These are phyloP conservation scores for Heteromeles arbutifolia DNA, from an alignment of 306 rosid genomes.

Conservation along the genomic window DNA sequence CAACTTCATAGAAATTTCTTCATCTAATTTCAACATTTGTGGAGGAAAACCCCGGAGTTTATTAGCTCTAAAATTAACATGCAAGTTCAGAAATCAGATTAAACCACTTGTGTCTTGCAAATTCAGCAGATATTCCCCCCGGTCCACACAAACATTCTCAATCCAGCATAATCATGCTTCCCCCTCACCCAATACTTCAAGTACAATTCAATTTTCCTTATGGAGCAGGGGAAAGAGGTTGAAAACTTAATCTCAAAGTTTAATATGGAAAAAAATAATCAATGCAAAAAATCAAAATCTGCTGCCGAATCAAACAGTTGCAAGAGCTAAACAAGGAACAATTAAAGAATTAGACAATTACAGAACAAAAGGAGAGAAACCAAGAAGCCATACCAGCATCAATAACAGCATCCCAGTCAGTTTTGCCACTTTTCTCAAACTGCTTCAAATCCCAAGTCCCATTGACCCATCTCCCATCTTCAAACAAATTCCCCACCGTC, in stretches of 20 bases:
- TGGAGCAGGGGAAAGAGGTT: not conserved
- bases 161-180: not conserved
- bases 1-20: not conserved
- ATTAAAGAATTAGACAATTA: not conserved
- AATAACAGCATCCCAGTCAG: slow-evolving; percentile 95
- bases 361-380: not conserved
- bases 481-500: slow-evolving; percentile 30
- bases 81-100: not conserved
- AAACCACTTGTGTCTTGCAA: not conserved
- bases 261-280: not conserved
- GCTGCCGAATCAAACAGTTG: not conserved
- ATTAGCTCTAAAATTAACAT: not conserved
- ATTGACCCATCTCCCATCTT: slow-evolving; percentile 64
- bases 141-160: not conserved
- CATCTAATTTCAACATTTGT: not conserved
- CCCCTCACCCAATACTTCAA: not conserved
- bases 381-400: slow-evolving; percentile 69
- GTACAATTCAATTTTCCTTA: not conserved
- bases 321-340: not conserved
- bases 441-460: slow-evolving; percentile 98
- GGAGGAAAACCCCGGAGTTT: not conserved
- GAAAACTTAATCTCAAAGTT: not conserved
- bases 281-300: not conserved
- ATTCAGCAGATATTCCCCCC: not conserved
- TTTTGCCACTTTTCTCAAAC: slow-evolving; percentile 62